Evolutionary conservation across 768 basidiomycete species (phyloP).

Genomic region (Panaeolus papilionaceus): DNA sequence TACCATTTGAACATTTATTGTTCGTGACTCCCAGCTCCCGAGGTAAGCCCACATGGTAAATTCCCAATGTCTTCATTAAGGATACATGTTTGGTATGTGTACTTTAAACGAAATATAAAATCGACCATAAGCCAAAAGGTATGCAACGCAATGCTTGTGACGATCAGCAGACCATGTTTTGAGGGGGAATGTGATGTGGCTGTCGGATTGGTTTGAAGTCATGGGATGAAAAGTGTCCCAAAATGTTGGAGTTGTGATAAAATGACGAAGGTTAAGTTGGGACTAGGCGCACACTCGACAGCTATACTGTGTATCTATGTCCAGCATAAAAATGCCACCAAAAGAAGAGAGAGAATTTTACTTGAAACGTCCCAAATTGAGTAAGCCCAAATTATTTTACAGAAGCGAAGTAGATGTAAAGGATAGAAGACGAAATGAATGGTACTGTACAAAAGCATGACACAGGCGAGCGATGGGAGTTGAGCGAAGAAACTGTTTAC

Average conservation of each 20-base stretch:
- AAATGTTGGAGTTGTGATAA: no score
- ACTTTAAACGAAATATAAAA: background rate
- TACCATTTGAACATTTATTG: background rate
- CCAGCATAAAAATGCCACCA: conserved; percentile 17
- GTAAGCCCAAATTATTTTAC: conserved; percentile 5
- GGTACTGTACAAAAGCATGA: background rate
- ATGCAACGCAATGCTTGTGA: background rate
- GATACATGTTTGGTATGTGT: background rate
- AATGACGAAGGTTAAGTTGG: no score
- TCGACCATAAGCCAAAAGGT: background rate
- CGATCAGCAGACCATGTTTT: background rate
- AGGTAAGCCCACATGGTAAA: background rate
- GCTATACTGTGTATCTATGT: background rate
- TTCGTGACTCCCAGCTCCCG: background rate
- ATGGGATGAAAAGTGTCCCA: no score
- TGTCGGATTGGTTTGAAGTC: background rate
- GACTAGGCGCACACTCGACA: no score
- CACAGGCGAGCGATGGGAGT: conserved; percentile 4
- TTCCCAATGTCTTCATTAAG: background rate
- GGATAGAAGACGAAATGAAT: background rate
- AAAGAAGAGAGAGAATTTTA: background rate
- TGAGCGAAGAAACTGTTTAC: conserved; percentile 34
- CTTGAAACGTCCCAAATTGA: conserved; percentile 6
- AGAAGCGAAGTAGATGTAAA: conserved; percentile 16
- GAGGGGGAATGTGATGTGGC: background rate